phyloP scores from a whole-genome alignment of 139 green algal genomes.

The Monoraphidium neglectum region DNA sequence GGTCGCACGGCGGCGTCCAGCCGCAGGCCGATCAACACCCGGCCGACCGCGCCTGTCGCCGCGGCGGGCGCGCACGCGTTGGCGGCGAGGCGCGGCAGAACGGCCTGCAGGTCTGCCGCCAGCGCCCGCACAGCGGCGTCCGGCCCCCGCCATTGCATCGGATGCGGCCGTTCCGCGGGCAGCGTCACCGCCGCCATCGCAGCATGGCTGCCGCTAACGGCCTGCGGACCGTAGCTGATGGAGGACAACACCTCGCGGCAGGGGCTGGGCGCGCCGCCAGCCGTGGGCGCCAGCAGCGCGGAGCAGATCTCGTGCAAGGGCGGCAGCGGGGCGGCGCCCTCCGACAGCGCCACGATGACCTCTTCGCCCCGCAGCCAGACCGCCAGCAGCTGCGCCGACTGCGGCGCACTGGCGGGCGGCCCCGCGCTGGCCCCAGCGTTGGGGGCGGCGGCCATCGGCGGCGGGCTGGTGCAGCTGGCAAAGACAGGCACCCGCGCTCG shows the following conservation, averaged over 20 bases:
- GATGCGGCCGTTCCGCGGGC: not conserved
- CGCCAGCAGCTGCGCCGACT: not conserved
- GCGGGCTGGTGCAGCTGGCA: not conserved
- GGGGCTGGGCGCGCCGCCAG: no score
- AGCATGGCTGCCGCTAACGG: not conserved
- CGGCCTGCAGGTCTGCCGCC: constrained; percentile 5
- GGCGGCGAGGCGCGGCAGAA: not conserved
- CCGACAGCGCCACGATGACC: no score
- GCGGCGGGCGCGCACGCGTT: not conserved
- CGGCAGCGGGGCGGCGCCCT: no score
- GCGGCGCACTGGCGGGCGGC: not conserved
- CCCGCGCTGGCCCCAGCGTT: not conserved
- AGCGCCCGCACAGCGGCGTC: not conserved
- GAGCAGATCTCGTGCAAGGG: no score
- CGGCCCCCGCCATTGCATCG: not conserved
- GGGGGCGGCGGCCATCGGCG: constrained; percentile 2
- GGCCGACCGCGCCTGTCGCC: not conserved
- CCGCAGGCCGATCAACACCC: constrained; percentile 18
- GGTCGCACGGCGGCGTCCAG: not conserved
- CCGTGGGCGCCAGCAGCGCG: no score
- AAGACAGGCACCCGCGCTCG: not conserved
- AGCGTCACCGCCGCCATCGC: not conserved
- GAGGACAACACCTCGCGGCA: no score
- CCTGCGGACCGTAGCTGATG: not conserved
- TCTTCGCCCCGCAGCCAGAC: not conserved